Evolutionary conservation across 2,329 filamentous ascomycete species (phyloP), one percentile per base, ranked within the genome.

Genomic region (Zarea fungicola): DNA sequence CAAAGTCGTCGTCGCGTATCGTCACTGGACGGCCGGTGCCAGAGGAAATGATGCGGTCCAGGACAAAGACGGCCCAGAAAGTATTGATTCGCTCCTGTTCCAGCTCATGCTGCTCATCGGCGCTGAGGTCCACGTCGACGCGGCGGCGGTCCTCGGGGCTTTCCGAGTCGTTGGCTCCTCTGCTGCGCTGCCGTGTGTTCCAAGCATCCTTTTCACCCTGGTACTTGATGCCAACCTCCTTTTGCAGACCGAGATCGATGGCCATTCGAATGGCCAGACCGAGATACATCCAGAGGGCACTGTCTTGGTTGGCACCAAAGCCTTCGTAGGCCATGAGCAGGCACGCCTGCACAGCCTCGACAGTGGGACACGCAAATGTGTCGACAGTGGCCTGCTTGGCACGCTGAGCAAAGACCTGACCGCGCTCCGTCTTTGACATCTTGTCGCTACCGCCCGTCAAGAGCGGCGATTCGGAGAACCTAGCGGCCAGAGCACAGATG

Each of bases 281-380:
- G 1, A 95, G 74, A 61, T 95, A 95, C 89, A 95, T 95, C 89
- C 90, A 96, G 6, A 96, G 67, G 0, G 89, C 88, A 62, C 89
- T 95, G 60, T 95, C 90, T 58, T 91, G 87, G 55, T 89, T 88
- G 10, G 87, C 87, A 1, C 89, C 90, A 57, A 96, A 95, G 36
- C 91, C 85, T 56, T 95, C 89, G 60, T 95, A 95, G 0, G 89
- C 89, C 67, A 96, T 80, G 23, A 96, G 70, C 10, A 95, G 68
- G 42, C 85, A 90, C 1, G 89, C 88, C 58, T 95, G 90, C 0
- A 93, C 87, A 9, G 88, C 89, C 21, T 86, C 85, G 1, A 95
- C 83, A 2, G 84, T 89, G 0, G 89, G 89, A 53, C 86, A 93
- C 1, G 87, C 80, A 54, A 95, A 90, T 0, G 85, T 87, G 57